Evolutionary conservation across 176 grass and related monocot species (phyloP), one percentile per base, ranked within the genome.

Genomic region (Neostapfia colusana): DNA sequence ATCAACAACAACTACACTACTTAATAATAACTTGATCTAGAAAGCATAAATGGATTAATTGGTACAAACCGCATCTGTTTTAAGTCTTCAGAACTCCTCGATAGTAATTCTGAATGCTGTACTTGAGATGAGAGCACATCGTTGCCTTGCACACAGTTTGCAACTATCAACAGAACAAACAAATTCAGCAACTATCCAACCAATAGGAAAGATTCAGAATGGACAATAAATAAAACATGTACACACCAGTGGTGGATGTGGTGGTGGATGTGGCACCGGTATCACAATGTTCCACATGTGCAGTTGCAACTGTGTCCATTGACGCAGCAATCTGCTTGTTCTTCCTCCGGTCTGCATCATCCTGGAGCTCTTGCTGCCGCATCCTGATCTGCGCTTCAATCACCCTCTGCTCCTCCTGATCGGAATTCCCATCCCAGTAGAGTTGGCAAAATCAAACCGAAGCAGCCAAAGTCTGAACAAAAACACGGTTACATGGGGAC

Each of bases 301-400:
- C 48, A 12, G 18, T 68, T 13, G 79, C 23, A 62, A 72, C 34
- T 27, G 7, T 26, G 1, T 78, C 38, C 18, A 51, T 62, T 15
- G 73, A 69, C 68, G 49, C 62, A 31, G 83, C 59, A 72, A 39
- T 17, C 51, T 77, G 84, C 86, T 85, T 89, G 38, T 89, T 98
- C 83, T 94, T 87, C 69, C 87, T 85, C 79, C 89, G 82, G 63
- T 94, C 89, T 0, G 80, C 88, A 3, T 95, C 87, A 0, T 95
- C 95, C 71, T 88, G 82, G 35, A 99, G 38, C 25, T 99, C 95
- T 80, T 99, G 85, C 73, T 90, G 95, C 77, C 76, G 85, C 85
- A 99, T 85, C 87, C 89, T 86, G 77, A 99, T 94, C 67, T 99
- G 95, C 7, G 91, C 95, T 84, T 95, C 91, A 63, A 99, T 92